Conservation (phyloP, 768 basidiomycete genomes). For the Kwoniella dejecticola region DNA sequence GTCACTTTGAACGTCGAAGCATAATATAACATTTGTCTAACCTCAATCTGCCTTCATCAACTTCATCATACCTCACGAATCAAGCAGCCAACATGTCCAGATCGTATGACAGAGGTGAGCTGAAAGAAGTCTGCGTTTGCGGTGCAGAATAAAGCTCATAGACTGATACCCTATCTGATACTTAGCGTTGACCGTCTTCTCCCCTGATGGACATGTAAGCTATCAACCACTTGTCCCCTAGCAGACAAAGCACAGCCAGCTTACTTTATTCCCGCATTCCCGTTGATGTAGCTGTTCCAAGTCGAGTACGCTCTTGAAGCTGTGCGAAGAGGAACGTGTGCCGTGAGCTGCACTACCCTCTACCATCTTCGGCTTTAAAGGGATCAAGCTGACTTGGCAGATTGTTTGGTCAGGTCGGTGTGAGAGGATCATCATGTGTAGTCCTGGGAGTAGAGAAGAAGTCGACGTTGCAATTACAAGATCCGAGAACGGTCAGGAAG, state of each 20-base stretch:
- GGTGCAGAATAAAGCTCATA: no score
- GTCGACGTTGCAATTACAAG: slow-evolving; percentile 93
- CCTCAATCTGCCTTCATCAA: not conserved
- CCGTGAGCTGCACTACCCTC: slow-evolving; percentile 66
- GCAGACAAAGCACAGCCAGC: not conserved
- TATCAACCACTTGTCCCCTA: not conserved
- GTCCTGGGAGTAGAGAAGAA: slow-evolving; percentile 99
- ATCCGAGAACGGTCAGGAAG: slow-evolving; percentile 94
- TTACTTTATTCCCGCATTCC: slow-evolving; percentile 33
- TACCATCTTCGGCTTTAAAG: not conserved
- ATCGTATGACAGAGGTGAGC: slow-evolving; percentile 92
- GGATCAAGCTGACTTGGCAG: not conserved
- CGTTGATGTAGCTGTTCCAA: slow-evolving; percentile 59
- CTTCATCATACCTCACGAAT: no score
- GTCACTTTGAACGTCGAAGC: no score
- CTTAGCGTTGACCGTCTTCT: slow-evolving; percentile 92
- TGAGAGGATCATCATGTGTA: slow-evolving; percentile 89
- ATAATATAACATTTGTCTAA: no score
- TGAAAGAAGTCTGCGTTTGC: not conserved
- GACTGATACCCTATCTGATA: slow-evolving; percentile 7
- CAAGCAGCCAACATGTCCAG: slow-evolving; percentile 64
- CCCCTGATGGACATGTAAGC: slow-evolving; percentile 90
- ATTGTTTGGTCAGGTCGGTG: slow-evolving; percentile 72
- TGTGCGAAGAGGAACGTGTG: slow-evolving; percentile 94
- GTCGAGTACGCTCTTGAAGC: slow-evolving; percentile 99